phyloP scores from a whole-genome alignment of 192 early-diverging fungal species.

The Backusella tarrabulga region DNA sequence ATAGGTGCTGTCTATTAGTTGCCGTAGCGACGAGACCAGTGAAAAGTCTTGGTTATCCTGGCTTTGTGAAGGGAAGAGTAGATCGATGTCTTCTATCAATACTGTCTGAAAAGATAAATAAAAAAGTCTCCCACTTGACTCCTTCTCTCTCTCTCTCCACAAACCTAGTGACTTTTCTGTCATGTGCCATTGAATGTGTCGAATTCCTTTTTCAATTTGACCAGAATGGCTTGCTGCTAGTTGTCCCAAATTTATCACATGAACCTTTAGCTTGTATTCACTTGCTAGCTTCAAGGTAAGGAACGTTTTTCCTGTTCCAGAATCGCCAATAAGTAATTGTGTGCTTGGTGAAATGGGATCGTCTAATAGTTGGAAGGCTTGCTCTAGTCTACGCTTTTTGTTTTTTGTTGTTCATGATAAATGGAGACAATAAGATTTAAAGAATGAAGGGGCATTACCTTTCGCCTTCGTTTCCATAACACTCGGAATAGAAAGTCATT shows the following conservation, averaged over 20 bases:
- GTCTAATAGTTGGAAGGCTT: neutral
- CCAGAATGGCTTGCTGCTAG: constrained; percentile 7
- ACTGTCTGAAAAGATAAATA: constrained; percentile 26
- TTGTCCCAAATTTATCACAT: neutral
- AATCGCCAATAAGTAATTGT: constrained; percentile 9
- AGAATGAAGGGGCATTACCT: constrained; percentile 1
- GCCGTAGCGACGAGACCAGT: neutral
- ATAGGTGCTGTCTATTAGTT: neutral
- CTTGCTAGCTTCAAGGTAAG: neutral
- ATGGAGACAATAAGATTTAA: neutral
- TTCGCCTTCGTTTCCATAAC: constrained; percentile 26
- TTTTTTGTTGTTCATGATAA: neutral
- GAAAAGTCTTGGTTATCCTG: constrained; percentile 7
- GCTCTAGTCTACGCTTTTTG: constrained; percentile 6
- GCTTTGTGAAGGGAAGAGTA: constrained; percentile 41
- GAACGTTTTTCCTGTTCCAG: constrained; percentile 15
- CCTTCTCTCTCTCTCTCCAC: neutral
- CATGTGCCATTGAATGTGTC: constrained; percentile 10
- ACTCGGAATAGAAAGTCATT: constrained; percentile 2
- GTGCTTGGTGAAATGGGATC: neutral
- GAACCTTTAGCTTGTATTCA: neutral
- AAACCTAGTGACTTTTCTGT: neutral
- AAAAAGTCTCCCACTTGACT: neutral
- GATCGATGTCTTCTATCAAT: constrained; percentile 51
- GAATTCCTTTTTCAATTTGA: constrained; percentile 12